Percentiles rank a stretch among this genome's conserved stretches.
These are phyloP conservation scores for Globisporangium sylvaticum DNA, from an alignment of 352 stramenopile species.

Conservation along the genomic window DNA sequence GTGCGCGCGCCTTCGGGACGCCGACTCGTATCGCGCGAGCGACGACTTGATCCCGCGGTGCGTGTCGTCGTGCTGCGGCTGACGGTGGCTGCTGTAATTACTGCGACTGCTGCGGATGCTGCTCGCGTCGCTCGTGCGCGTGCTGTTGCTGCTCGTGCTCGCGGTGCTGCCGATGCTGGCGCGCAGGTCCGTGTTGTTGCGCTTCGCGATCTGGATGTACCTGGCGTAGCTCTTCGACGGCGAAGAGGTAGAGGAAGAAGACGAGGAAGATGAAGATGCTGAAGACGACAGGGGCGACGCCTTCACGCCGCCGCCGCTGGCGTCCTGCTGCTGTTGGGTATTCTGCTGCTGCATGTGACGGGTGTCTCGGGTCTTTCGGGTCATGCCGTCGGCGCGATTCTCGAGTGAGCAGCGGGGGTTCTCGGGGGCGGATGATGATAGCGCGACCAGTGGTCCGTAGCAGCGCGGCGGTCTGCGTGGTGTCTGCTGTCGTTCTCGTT, in stretches of 20 bases:
- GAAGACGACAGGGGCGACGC: neutral
- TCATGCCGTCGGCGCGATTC: conserved; percentile 6
- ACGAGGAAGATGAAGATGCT: neutral
- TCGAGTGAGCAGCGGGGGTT: neutral
- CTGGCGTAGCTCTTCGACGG: conserved; percentile 4
- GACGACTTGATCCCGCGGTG: conserved; percentile 11
- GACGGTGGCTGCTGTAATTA: too few relatives aligned
- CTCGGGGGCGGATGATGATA: neutral
- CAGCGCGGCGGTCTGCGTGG: neutral
- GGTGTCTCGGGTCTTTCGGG: neutral
- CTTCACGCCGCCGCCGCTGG: neutral
- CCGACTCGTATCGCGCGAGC: conserved; percentile 17
- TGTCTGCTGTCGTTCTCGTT: neutral
- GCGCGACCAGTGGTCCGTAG: conserved; percentile 2
- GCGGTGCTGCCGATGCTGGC: conserved; percentile 14
- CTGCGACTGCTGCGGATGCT: neutral
- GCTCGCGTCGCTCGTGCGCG: conserved; percentile 11
- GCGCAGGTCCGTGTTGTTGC: conserved; percentile 8
- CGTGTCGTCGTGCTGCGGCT: conserved; percentile 2
- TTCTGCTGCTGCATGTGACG: neutral
- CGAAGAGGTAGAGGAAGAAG: neutral
- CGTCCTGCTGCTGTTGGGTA: neutral
- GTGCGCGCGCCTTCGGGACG: conserved; percentile 11
- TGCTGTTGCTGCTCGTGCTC: conserved; percentile 21
- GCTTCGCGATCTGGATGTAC: conserved; percentile 13